These are phyloP conservation scores for Penicillium sp. DNA, from an alignment of 2,329 filamentous ascomycete species.

Conservation along the genomic window DNA sequence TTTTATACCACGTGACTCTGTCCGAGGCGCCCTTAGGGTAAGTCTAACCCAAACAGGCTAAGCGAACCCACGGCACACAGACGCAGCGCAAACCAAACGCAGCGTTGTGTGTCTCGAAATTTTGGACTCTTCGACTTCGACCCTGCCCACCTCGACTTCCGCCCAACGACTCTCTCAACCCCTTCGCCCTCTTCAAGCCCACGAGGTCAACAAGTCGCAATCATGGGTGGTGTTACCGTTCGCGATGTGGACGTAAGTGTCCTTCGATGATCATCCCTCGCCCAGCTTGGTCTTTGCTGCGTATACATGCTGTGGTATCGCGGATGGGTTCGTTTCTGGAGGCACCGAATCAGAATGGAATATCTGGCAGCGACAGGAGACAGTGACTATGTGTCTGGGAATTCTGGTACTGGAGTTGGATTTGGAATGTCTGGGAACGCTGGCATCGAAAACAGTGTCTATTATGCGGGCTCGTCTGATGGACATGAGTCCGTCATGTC, in stretches of 20 bases:
- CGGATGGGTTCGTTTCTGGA: conserved; percentile 23
- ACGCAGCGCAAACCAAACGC: conserved; percentile 30
- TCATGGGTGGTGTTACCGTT: conserved; percentile 66
- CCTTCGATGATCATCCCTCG: conserved; percentile 18
- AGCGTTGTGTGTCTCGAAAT: conserved; percentile 38
- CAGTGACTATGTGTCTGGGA: no score
- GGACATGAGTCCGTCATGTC: not conserved
- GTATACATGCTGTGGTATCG: conserved; percentile 11
- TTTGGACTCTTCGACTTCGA: conserved; percentile 41
- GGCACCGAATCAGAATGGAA: conserved; percentile 3
- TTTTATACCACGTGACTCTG: not conserved
- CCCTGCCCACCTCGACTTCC: conserved; percentile 39
- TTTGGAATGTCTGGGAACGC: not conserved
- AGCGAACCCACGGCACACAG: conserved; percentile 41
- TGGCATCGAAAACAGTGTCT: not conserved
- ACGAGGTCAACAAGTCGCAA: conserved; percentile 45
- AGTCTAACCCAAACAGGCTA: conserved; percentile 42
- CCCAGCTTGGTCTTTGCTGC: conserved; percentile 16
- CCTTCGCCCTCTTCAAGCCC: conserved; percentile 32
- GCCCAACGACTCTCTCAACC: conserved; percentile 29
- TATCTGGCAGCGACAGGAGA: conserved; percentile 1
- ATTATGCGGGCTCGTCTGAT: no score
- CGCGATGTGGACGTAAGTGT: conserved; percentile 62
- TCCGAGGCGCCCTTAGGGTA: conserved; percentile 36
- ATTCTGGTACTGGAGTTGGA: no score